Percentiles rank a stretch among this genome's conserved stretches.
Conservation (phyloP, 495 filamentous ascomycete species). For the Achaetomiella virescens region DNA sequence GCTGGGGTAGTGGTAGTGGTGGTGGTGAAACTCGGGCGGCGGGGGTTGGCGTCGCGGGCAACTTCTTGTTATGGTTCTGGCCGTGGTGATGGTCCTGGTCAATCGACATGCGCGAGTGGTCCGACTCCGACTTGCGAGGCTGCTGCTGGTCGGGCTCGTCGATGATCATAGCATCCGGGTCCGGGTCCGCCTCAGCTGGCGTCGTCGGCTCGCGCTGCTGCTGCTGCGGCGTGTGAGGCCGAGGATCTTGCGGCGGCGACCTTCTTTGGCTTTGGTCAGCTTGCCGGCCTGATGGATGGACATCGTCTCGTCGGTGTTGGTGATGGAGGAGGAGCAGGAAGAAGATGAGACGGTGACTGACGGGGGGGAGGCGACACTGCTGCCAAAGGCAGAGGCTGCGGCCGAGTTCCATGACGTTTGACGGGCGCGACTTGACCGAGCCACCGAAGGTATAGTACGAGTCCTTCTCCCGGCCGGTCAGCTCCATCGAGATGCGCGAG, state of each 20-base stretch:
- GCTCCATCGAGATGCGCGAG: conserved; percentile 18
- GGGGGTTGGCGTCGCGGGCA: conserved; percentile 5
- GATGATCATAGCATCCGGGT: conserved; percentile 10
- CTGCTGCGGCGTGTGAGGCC: conserved; percentile 4
- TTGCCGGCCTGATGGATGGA: conserved; percentile 1
- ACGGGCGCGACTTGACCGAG: conserved; percentile 7
- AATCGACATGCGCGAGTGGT: not conserved
- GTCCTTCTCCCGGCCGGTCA: not conserved
- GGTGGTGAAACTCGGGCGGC: not conserved
- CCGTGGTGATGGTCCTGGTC: not conserved
- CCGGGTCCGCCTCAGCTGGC: not conserved
- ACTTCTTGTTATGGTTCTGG: not conserved
- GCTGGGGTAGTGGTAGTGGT: conserved; percentile 10
- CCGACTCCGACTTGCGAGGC: not conserved
- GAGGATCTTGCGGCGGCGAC: conserved; percentile 3
- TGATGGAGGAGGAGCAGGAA: too few species aligned
- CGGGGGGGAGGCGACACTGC: not conserved
- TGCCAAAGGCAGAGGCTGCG: not conserved
- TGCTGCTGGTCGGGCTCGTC: conserved; percentile 3
- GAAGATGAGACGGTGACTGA: not conserved
- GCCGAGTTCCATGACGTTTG: conserved; percentile 8
- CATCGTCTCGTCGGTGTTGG: not conserved
- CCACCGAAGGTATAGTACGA: not conserved
- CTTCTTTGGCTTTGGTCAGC: conserved; percentile 13
- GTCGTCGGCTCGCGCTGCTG: not conserved